Conservation (phyloP, 805 yeast genomes). For the Teunomyces panamensis region DNA sequence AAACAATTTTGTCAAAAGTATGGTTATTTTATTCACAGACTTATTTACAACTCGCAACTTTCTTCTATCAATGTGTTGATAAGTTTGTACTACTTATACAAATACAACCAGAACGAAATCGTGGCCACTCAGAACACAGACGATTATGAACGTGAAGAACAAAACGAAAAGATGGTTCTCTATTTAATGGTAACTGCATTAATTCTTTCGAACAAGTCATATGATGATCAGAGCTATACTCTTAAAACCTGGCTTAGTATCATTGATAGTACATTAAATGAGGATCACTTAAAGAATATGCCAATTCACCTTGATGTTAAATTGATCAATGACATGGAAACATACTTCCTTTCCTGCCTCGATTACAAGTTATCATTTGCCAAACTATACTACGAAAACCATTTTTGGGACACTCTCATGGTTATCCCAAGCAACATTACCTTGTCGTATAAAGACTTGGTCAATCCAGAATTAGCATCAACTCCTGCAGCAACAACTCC, state of each 20-base stretch:
- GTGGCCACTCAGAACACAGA: constrained; percentile 2
- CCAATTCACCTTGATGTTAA: constrained; percentile 5
- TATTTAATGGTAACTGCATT: constrained; percentile 24
- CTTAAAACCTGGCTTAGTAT: constrained; percentile 45
- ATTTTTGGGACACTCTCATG: constrained; percentile 22
- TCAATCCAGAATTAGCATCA: background rate
- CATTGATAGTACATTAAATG: constrained; percentile 9
- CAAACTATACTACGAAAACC: constrained; percentile 14
- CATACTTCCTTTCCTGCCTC: constrained; percentile 23
- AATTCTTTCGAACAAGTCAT: constrained; percentile 38
- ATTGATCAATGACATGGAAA: constrained; percentile 27
- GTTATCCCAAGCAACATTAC: constrained; percentile 6
- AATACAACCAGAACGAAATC: constrained; percentile 13
- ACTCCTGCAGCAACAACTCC: constrained; percentile 7
- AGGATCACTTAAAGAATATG: background rate
- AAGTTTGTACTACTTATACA: constrained; percentile 23
- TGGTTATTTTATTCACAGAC: constrained; percentile 11
- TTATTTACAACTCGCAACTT: constrained; percentile 21
- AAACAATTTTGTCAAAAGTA: constrained; percentile 7
- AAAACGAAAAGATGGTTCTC: constrained; percentile 14
- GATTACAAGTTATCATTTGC: constrained; percentile 27
- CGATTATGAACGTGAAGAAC: constrained; percentile 5
- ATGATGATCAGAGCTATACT: constrained; percentile 50
- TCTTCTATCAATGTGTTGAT: constrained; percentile 20
- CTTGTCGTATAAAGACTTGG: background rate